A percentile compares a stretch with the other conserved stretches of the same genome.
Conservation (phyloP, 164 flowering plant genomes). For the Nymphaea thermarum region DNA sequence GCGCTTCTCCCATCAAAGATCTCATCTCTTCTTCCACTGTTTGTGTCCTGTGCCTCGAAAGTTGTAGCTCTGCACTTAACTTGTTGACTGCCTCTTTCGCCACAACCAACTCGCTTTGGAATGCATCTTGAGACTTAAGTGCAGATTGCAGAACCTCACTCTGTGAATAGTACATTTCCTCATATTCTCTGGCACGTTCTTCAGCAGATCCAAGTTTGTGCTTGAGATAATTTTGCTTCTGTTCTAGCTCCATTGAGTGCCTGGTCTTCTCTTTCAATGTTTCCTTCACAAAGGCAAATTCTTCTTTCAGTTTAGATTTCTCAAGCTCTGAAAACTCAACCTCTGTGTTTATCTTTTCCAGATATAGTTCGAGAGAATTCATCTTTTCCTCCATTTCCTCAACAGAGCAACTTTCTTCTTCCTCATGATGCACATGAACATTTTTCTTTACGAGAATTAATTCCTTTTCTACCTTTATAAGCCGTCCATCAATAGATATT, state of each 20-base stretch:
- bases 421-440: conserved; percentile 9
- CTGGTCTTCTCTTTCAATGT: conserved; percentile 37
- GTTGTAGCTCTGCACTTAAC: conserved; percentile 52
- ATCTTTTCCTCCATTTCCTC: conserved; percentile 44
- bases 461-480: conserved; percentile 93
- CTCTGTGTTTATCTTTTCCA: conserved; percentile 38
- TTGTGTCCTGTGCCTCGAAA: conserved; percentile 47
- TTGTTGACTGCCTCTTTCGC: conserved; percentile 53
- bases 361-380: conserved; percentile 57
- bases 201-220: conserved; percentile 9
- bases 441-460: conserved; percentile 29
- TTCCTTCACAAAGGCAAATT: conserved; percentile 32
- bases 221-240: conserved; percentile 36
- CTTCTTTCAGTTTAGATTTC: conserved; percentile 37
- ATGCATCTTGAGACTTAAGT: conserved; percentile 42
- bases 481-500: conserved; percentile 55
- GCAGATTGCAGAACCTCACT: conserved; percentile 47
- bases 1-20: conserved; percentile 39
- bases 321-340: conserved; percentile 53
- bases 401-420: conserved; percentile 16
- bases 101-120: conserved; percentile 50
- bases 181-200: conserved; percentile 26
- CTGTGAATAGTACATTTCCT: conserved; percentile 37
- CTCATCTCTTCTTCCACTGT: conserved; percentile 53
- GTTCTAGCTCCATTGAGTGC: conserved; percentile 52